These are phyloP conservation scores for Dichotomopilus funicola DNA, from an alignment of 2,329 filamentous ascomycete species.

Conservation along the genomic window DNA sequence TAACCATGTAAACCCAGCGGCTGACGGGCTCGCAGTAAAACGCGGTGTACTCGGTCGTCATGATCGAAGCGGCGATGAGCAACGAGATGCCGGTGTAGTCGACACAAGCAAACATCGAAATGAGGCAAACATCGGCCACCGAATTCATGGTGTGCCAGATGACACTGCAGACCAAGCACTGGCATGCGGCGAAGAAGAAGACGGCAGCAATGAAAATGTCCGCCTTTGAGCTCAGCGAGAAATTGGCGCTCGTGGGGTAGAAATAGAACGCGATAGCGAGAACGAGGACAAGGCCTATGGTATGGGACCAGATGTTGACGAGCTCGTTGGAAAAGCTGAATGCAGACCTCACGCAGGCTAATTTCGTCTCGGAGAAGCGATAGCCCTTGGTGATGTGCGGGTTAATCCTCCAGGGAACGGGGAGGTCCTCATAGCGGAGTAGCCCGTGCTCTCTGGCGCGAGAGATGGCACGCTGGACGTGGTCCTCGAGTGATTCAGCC, in stretches of 20 bases:
- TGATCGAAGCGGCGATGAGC: slow-evolving; percentile 89
- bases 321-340: slow-evolving; percentile 86
- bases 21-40: slow-evolving; percentile 95
- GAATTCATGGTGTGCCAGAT: slow-evolving; percentile 99
- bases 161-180: slow-evolving; percentile 89
- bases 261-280: slow-evolving; percentile 90
- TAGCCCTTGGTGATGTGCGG: slow-evolving; percentile 89
- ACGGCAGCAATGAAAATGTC: slow-evolving; percentile 87
- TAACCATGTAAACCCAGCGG: slow-evolving; percentile 76
- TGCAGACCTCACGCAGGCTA: slow-evolving; percentile 79
- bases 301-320: slow-evolving; percentile 97
- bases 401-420: slow-evolving; percentile 88
- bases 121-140: slow-evolving; percentile 79
- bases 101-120: slow-evolving; percentile 94
- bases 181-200: slow-evolving; percentile 93
- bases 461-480: slow-evolving; percentile 70
- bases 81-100: slow-evolving; percentile 97
- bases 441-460: slow-evolving; percentile 74
- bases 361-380: slow-evolving; percentile 85
- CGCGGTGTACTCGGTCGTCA: slow-evolving; percentile 96
- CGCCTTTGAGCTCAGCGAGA: slow-evolving; percentile 75
- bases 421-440: slow-evolving; percentile 83
- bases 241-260: slow-evolving; percentile 83
- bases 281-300: slow-evolving; percentile 80
- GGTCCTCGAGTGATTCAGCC: slow-evolving; percentile 74